Base-by-base conservation (phyloP, 1,284 basidiomycete species). In the Ustilago tritici region DNA sequence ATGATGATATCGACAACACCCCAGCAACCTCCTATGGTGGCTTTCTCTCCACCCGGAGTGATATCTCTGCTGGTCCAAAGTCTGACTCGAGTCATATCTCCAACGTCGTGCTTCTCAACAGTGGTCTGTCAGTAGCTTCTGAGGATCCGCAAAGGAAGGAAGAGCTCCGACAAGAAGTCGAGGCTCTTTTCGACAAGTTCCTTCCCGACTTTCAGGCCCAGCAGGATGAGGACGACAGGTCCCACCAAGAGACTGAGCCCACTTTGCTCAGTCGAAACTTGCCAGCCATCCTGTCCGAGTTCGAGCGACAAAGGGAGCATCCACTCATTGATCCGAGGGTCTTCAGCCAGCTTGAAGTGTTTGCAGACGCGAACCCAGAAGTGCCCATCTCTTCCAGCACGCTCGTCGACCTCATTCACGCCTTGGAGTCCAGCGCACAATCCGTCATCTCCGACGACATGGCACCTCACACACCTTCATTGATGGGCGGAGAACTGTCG, bases 321-420 rank as follows among this genome's bases (percentile, higher is more conserved):
- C 71, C 76, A 2, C 46, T 78, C 35, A 67, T 78, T 56, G 70
- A 78, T 19, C 64, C 76, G 5, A 67, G 66, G 28, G 65, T 67
- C 19, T 70, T 52, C 65, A 62, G 67, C 41, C 64, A 68, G 36
- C 70, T 78, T n/a, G 64, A 70, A 32, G 61, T 58, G 1, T 74
- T 78, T 50, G 66, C 57, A 47, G 62, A 57, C 9, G 61, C 70
- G 59, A 78, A 78, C 28, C 71, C 71, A 3, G 61, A 78, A 32
- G 67, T 67, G 8, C 76, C 76, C 40, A 65, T 78, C 56, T 65
- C 70, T 1, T 70, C 76, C 67, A 62, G 65, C 52, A 65, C 68
- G 58, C 66, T 78, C 31, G 71, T 78, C 61, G 65, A 68, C 14
- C 67, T 78, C 58, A 73, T 78, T 52, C 67, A 70, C 28, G 70